Percentiles rank a stretch among this genome's conserved stretches.
Conservation (phyloP, 805 yeast species). For the Candida takata region DNA sequence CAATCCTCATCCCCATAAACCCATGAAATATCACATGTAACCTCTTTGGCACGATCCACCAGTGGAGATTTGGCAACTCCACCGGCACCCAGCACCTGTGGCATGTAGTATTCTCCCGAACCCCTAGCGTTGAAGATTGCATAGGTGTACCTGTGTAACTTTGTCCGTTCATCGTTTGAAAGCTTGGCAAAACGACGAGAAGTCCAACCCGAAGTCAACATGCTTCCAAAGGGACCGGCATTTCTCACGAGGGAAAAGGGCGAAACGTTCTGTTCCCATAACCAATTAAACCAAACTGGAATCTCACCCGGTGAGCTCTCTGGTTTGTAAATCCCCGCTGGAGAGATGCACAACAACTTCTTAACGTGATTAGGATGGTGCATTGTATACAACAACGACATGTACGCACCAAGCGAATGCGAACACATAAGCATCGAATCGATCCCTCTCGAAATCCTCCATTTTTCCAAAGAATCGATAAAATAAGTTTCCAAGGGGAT, state of each 20-base stretch:
- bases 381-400: constrained; percentile 62
- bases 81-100: constrained; percentile 81
- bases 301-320: constrained; percentile 34
- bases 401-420: constrained; percentile 90
- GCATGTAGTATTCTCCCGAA: constrained; percentile 88
- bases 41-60: constrained; percentile 30
- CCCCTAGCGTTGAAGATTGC: constrained; percentile 81
- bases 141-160: constrained; percentile 75
- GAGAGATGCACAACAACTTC: constrained; percentile 74
- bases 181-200: constrained; percentile 68
- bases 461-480: constrained; percentile 49
- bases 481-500: constrained; percentile 32
- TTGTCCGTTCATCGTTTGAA: constrained; percentile 33
- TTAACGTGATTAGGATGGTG: constrained; percentile 53
- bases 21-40: constrained; percentile 68
- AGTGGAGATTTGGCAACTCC: constrained; percentile 82
- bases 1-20: constrained; percentile 76
- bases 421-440: constrained; percentile 56
- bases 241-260: constrained; percentile 78
- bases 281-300: constrained; percentile 69
- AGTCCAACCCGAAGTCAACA: constrained; percentile 86
- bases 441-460: constrained; percentile 50
- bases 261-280: constrained; percentile 84
- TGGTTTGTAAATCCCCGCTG: constrained; percentile 73
- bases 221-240: constrained; percentile 78